Base-by-base conservation (phyloP, 2,329 filamentous ascomycete genomes). In the Torrubiella hemipterigena region DNA sequence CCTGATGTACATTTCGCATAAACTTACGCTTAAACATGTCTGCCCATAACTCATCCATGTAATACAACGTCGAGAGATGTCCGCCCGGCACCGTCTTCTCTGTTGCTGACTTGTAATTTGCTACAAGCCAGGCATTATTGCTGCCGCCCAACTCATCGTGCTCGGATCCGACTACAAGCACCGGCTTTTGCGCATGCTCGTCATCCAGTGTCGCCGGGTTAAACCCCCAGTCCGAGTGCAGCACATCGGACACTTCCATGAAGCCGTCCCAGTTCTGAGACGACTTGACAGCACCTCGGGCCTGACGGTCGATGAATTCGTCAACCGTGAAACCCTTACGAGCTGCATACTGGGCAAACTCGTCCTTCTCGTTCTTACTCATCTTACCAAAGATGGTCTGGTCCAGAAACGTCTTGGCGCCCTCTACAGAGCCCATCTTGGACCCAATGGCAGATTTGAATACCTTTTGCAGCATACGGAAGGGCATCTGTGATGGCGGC, bases 171-270 rank as follows among this genome's bases (percentile, higher is more conserved):
- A 43, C 37, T 5, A 45, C 31, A 7, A 47, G 17, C 23, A 45
- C 17, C 1, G 40, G 38, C 32, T 41, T 44, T 4, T 29, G 32
- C 4, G 35, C 35, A 23, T 42, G 41, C 6, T 38, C 30, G 3
- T 36, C 31, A 16, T 43, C 41, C 2, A 46, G 28, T 14, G 24
- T 23, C 3, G 26, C 22, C 4, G 42, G 39, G 6, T 39, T 33
- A 23, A 44, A 44, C 3, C 43, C 44, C 43, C 44, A 45, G 18
- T 45, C 42, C 2, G 40, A 38, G 32, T 43, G 39, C 14, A 47
- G 34, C 16, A 44, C 39, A 26, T 44, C 43, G 2, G 40, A 36
- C 20, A 43, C 42, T 15, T 47, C 42, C 29, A 43, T 37, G 17
- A 45, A 47, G 6, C 43, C 44, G 17, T 43, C 41, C 42, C 43